phyloP scores from a whole-genome alignment of 2,329 filamentous ascomycete genomes.

The Botrytis byssoidea region DNA sequence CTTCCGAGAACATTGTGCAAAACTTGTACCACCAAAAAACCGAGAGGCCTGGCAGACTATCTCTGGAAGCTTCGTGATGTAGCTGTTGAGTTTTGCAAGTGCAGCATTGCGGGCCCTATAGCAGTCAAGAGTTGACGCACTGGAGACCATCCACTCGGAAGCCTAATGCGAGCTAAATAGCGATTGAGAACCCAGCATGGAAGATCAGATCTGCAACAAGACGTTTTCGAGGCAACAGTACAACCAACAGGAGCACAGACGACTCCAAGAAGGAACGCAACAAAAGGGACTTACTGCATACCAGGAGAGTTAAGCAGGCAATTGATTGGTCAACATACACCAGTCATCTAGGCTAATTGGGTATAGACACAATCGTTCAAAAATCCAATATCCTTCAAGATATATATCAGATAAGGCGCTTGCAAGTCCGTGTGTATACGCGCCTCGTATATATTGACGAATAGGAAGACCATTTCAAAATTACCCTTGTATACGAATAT shows the following conservation, averaged over 20 bases:
- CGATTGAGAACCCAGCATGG: background rate
- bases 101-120: background rate
- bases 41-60: background rate
- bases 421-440: background rate
- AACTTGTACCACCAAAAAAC: background rate
- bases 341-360: too few species aligned
- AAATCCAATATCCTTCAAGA: background rate
- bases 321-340: background rate
- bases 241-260: background rate
- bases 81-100: background rate
- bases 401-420: background rate
- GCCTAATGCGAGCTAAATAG: too few species aligned
- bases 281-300: background rate
- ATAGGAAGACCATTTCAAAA: background rate
- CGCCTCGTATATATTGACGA: background rate
- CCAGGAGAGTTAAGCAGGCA: background rate
- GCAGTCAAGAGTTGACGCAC: background rate
- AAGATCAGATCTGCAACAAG: background rate
- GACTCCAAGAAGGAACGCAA: background rate
- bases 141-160: background rate
- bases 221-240: background rate
- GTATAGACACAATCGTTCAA: background rate
- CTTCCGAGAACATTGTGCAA: background rate
- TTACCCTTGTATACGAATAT: background rate
- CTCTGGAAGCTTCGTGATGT: background rate